Base-by-base conservation (phyloP, 1,139 yeast genomes). In the Blastobotrys niveus region DNA sequence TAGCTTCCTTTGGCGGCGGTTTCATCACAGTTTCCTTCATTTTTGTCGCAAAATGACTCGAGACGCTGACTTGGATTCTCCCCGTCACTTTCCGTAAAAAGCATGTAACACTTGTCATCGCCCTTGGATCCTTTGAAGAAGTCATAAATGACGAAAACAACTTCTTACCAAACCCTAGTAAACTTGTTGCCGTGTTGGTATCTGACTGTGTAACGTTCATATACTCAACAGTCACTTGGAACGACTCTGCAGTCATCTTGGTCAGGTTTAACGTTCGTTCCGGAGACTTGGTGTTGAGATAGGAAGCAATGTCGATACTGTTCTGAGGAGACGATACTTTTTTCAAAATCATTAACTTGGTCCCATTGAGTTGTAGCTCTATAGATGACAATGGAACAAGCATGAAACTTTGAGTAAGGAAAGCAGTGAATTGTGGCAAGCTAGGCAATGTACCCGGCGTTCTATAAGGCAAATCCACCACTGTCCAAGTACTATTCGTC, bases 1-100 rank as follows among this genome's bases (percentile, higher is more conserved):
- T 48, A 2, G 71, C 65, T 26, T 53, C 55, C 39, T 58, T 57
- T 2, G 72, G 71, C 1, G 73, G 72, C 1, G 70, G 67, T 47
- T 68, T 68, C 63, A 68, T 60, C 9, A 68, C 64, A 2, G 72
- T 65, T 3, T 63, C 67, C 35, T 64, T 57, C 60, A 68, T 62
- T 39, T 61, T 58, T 19, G 56, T 46, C 2, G 67, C 58, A 53
- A 66, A 68, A 1, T 52, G 33, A 0, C 57, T 26, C 1, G 66
- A 54, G 1, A 66, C 65, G 14, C 48, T 52, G 2, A 67, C 70
- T 8, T 55, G 49, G 4, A 64, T 50, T 3, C 42, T 40, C 2
- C 61, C 68, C 15, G 68, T 64, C 3, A 65, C 58, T 26, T 59
- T 58, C 2, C 63, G 53, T 25, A 67, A 48, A 34, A 57, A 59